Evolutionary conservation across 2,329 filamentous ascomycete species (phyloP), one percentile per base, ranked within the genome.

Genomic region (Pseudophaeomoniella oleicola): DNA sequence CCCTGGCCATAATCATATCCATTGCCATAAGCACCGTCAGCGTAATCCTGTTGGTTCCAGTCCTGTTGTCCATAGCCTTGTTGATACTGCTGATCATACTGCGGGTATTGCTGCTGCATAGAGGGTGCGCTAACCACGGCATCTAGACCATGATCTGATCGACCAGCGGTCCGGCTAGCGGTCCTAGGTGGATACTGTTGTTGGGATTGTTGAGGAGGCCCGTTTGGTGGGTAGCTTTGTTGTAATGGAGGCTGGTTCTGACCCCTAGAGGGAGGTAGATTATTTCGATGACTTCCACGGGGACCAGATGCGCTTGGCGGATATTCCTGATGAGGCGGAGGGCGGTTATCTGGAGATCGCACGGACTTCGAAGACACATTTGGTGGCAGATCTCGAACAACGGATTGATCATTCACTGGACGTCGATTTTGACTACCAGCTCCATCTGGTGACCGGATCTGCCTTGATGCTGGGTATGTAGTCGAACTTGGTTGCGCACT

Each of bases 61-160:
- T 40, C 40, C 32, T 38, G 43, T 27, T 44, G 42, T 30, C 34
- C 45, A 42, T 50, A 50, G 11, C 38, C 38, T 35, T 47, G 43
- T 16, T 43, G 37, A 16, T 35, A 45, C 15, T 40, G 39, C 14
- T 34, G 34, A 16, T 43, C 32, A n/a, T 18, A 11, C 35, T 34
- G 10, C 14, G 14, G 9, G n/a, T 15, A 34, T 19, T 17, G 16
- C 11, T 18, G 16, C 17, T 19, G 11, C 17, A 10, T 13, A 18
- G 32, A 34, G n/a, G 22, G 22, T 6, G 22, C 22, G 6, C 9
- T n/a, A n/a, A 6, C 22, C 6, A 9, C n/a, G 6, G 6, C 9
- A 9, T 6, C 9, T 9, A 6, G 9, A 27, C n/a, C n/a, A 9
- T 34, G n/a, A 4, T 13, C 17, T 34, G 15, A 17, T 16, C 18